These are phyloP conservation scores for Rheum nobile DNA, from an alignment of 148 eudicot species.

Conservation along the genomic window DNA sequence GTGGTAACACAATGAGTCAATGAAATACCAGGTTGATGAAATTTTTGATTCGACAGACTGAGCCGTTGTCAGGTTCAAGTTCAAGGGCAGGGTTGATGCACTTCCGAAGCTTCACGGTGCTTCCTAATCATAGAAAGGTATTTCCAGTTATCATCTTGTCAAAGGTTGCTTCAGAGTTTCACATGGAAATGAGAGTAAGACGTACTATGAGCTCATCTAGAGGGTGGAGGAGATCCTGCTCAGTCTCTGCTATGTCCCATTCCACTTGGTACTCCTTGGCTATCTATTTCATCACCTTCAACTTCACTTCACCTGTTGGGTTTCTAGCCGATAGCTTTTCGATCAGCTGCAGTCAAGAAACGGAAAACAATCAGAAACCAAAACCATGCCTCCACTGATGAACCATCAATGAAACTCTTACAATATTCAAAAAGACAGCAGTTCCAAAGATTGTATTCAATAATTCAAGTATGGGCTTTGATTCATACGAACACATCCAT, in stretches of 20 bases:
- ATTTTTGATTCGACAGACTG: constrained; percentile 30
- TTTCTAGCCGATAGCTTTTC: too few relatives aligned
- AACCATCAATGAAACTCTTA: too few relatives aligned
- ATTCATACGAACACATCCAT: too few relatives aligned
- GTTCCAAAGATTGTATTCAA: too few relatives aligned
- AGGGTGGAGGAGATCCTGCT: constrained; percentile 74
- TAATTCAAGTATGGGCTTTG: too few relatives aligned
- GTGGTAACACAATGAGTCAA: too few relatives aligned
- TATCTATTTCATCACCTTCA: too few relatives aligned
- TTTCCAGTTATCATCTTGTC: neutral
- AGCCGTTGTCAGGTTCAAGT: constrained; percentile 16
- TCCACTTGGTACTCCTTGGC: constrained; percentile 85
- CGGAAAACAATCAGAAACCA: too few relatives aligned
- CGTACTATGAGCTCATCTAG: constrained; percentile 73
- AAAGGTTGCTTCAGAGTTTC: neutral
- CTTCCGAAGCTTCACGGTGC: constrained; percentile 76
- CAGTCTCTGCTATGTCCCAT: constrained; percentile 82
- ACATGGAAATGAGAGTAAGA: constrained; percentile 9
- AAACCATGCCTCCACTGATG: too few relatives aligned
- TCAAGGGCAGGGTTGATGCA: constrained; percentile 61
- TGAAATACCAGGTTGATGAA: constrained; percentile 33
- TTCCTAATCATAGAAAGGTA: constrained; percentile 32
- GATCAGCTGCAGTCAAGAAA: too few relatives aligned
- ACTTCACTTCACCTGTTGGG: too few relatives aligned
- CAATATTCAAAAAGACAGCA: too few relatives aligned